A percentile compares a stretch with the other conserved stretches of the same genome.
Evolutionary conservation across 352 stramenopile genomes (phyloP).

Genomic region (Phytophthora palmivora): DNA sequence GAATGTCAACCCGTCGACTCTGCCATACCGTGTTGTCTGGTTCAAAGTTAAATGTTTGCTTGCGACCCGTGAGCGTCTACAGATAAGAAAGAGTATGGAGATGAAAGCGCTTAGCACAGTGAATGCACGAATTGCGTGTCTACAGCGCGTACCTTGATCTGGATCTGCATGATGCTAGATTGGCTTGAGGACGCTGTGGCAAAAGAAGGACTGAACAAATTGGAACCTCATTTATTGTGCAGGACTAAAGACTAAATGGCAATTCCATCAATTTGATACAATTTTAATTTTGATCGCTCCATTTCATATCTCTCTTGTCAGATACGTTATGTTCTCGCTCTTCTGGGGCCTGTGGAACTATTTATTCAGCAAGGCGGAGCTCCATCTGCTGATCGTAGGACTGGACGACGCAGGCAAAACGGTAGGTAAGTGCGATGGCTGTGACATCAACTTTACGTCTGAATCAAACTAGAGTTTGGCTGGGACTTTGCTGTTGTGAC

Average conservation of each 20-base stretch:
- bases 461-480: background rate
- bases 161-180: conserved; percentile 72
- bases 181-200: conserved; percentile 1
- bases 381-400: conserved; percentile 93
- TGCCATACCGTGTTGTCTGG: conserved; percentile 77
- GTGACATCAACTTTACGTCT: background rate
- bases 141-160: conserved; percentile 76
- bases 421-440: conserved; percentile 59
- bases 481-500: no score
- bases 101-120: background rate
- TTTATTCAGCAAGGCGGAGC: conserved; percentile 88
- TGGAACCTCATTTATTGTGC: background rate
- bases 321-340: conserved; percentile 83
- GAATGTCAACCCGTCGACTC: background rate
- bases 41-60: conserved; percentile 92
- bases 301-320: background rate
- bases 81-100: background rate
- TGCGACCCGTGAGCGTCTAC: conserved; percentile 87
- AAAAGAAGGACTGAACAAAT: conserved; percentile 16
- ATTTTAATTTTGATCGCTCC: background rate
- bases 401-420: conserved; percentile 94
- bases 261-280: no score
- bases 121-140: no score
- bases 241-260: no score
- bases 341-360: conserved; percentile 83